Conservation (phyloP, 257 asterid species). For the Parsonsia alboflavescens region DNA sequence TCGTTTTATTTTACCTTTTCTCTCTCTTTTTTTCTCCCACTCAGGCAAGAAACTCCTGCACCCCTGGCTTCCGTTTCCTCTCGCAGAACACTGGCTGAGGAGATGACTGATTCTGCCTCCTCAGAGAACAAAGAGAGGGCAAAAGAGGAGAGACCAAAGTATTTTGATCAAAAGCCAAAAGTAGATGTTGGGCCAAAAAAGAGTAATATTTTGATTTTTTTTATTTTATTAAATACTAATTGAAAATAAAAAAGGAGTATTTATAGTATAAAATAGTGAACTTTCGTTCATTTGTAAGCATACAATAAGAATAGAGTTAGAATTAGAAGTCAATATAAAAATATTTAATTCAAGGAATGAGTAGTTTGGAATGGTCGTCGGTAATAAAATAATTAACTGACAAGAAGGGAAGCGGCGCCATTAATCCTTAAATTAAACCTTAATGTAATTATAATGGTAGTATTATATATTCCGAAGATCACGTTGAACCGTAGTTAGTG, state of each 20-base stretch:
- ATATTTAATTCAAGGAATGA: too few relatives aligned
- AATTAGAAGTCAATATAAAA: too few relatives aligned
- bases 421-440: slow-evolving; percentile 5
- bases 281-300: too few relatives aligned
- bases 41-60: background rate
- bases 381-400: too few relatives aligned
- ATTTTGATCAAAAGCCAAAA: slow-evolving; percentile 68
- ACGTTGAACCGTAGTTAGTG: background rate
- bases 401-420: background rate
- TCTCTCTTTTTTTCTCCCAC: background rate
- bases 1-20: too few relatives aligned
- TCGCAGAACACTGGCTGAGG: background rate
- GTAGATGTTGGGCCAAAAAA: slow-evolving; percentile 66
- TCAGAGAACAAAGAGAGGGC: slow-evolving; percentile 5
- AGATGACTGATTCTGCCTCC: slow-evolving; percentile 11
- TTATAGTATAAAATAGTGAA: too few relatives aligned
- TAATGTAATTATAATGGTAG: slow-evolving; percentile 1
- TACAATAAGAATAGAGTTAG: too few relatives aligned
- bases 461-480: background rate
- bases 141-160: slow-evolving; percentile 48
- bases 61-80: background rate
- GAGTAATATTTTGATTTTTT: too few relatives aligned
- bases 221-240: too few relatives aligned
- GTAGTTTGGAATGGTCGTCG: too few relatives aligned
- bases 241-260: too few relatives aligned